phyloP scores from a whole-genome alignment of 306 rosid species.

The Morella rubra region DNA sequence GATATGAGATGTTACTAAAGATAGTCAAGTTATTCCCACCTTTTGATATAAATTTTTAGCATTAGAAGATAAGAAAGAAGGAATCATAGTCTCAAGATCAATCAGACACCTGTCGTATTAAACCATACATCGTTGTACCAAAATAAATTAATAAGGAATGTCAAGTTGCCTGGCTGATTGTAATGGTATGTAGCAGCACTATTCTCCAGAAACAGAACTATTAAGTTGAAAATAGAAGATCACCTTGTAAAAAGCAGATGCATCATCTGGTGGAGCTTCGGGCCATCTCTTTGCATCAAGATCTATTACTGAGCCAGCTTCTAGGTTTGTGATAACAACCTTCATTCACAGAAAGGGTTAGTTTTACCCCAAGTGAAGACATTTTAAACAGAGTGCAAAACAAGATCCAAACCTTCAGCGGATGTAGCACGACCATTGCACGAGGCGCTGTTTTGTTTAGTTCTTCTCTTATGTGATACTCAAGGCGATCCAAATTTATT shows the following conservation, averaged over 20 bases:
- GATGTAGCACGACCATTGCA: slow-evolving; percentile 80
- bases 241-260: slow-evolving; percentile 84
- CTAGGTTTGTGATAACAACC: slow-evolving; percentile 90
- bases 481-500: slow-evolving; percentile 85
- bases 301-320: slow-evolving; percentile 59
- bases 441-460: slow-evolving; percentile 78
- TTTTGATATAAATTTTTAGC: neutral
- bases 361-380: slow-evolving; percentile 2
- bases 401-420: slow-evolving; percentile 67
- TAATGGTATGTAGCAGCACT: neutral
- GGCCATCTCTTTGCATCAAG: slow-evolving; percentile 92
- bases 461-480: slow-evolving; percentile 92
- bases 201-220: neutral
- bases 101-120: neutral
- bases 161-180: neutral
- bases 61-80: neutral
- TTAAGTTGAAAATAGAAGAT: neutral
- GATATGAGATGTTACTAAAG: neutral
- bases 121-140: neutral
- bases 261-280: slow-evolving; percentile 73
- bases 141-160: neutral
- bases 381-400: slow-evolving; percentile 20
- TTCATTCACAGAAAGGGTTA: slow-evolving; percentile 30
- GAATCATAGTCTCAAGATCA: neutral
- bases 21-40: neutral